Percentiles rank a stretch among this genome's conserved stretches.
phyloP scores from a whole-genome alignment of 441 rosid genomes.

The Gossypium gossypioides region DNA sequence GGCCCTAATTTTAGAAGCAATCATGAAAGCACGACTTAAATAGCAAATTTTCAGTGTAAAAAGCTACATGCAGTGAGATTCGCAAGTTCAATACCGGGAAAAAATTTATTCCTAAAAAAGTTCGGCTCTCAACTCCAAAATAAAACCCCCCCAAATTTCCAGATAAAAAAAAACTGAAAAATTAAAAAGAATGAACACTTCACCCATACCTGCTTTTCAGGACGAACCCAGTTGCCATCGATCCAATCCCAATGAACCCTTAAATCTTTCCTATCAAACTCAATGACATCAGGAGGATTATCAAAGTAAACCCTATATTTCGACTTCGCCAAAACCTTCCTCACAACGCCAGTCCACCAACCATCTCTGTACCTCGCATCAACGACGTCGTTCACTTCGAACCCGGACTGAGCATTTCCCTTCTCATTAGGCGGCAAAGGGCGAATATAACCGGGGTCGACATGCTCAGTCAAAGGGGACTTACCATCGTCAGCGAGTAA shows the following conservation, averaged over 20 bases:
- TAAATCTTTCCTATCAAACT: conserved; percentile 24
- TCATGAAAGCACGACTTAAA: background rate
- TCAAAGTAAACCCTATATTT: conserved; percentile 29
- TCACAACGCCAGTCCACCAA: conserved; percentile 41
- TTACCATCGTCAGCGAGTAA: conserved; percentile 25
- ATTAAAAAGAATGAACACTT: too few species aligned
- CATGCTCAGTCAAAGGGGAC: conserved; percentile 18
- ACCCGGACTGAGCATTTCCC: conserved; percentile 11
- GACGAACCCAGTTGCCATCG: conserved; percentile 36
- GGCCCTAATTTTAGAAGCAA: background rate
- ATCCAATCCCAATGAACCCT: conserved; percentile 35
- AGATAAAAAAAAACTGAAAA: background rate
- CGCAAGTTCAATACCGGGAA: background rate
- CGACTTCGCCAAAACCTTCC: conserved; percentile 18
- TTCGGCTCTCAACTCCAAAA: background rate
- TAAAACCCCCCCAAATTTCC: background rate
- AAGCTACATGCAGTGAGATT: conserved; percentile 1
- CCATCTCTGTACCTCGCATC: conserved; percentile 32
- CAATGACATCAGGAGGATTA: conserved; percentile 28
- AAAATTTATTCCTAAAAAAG: background rate
- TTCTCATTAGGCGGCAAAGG: conserved; percentile 30
- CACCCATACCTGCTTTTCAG: conserved; percentile 23
- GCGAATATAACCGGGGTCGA: conserved; percentile 26
- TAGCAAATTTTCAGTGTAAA: background rate
- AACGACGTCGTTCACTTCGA: conserved; percentile 29